Evolutionary conservation across 805 yeast species (phyloP).

Genomic region (Naumovozyma castellii): DNA sequence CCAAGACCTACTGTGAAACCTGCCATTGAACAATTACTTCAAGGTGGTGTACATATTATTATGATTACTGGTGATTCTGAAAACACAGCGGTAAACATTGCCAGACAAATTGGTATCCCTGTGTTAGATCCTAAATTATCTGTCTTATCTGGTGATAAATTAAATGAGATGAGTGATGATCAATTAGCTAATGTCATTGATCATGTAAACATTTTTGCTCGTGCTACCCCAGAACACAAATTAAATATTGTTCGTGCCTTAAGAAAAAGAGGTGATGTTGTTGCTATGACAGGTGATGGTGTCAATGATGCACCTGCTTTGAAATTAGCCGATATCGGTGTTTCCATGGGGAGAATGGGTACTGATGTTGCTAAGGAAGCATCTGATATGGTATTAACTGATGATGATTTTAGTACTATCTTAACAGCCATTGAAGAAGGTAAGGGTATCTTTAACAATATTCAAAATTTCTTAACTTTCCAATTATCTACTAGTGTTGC

Average conservation of each 20-base stretch:
- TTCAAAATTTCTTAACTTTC: slow-evolving; percentile 89
- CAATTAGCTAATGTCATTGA: slow-evolving; percentile 67
- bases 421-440: slow-evolving; percentile 94
- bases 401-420: slow-evolving; percentile 93
- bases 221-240: slow-evolving; percentile 93
- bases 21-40: slow-evolving; percentile 65
- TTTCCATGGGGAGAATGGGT: slow-evolving; percentile 87
- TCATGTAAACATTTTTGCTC: slow-evolving; percentile 81
- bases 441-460: slow-evolving; percentile 90
- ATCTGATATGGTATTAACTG: slow-evolving; percentile 93
- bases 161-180: slow-evolving; percentile 65
- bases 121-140: slow-evolving; percentile 50
- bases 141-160: slow-evolving; percentile 75
- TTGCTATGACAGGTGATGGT: slow-evolving; percentile 99
- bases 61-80: slow-evolving; percentile 97
- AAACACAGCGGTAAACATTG: slow-evolving; percentile 77
- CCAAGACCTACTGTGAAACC: slow-evolving; percentile 80
- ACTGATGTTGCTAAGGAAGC: slow-evolving; percentile 99
- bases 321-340: slow-evolving; percentile 91
- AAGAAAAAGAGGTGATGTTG: slow-evolving; percentile 85
- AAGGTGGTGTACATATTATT: slow-evolving; percentile 94
- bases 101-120: slow-evolving; percentile 84
- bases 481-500: slow-evolving; percentile 95
- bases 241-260: slow-evolving; percentile 82
- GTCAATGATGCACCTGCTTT: slow-evolving; percentile 98